Evolutionary conservation across 1,139 yeast genomes (phyloP), one percentile per base, ranked within the genome.

Genomic region (Blastobotrys niveus): DNA sequence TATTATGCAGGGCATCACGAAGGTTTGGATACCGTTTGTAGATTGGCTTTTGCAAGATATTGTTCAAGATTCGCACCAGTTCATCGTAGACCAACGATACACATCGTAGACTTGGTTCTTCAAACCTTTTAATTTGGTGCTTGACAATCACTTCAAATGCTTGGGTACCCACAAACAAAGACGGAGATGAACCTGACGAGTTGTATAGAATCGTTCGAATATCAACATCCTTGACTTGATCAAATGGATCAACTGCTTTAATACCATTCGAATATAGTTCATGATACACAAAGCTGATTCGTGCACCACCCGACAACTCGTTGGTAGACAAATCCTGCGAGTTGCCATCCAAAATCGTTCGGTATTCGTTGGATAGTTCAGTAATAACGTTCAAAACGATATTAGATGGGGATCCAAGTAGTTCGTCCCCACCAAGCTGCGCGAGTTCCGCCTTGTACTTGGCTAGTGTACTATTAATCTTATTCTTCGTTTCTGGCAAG

Each of bases 111-210:
- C 94, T 74, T 9, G 98, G 98, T 55, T 91, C 97, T 67, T 91
- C 96, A 72, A 91, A 87, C 65, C 98, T 79, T 57, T 74, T 80
- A 54, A 91, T 89, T 67, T 91, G 98, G 66, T 91, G 96, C 65
- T 86, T 88, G 38, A 91, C 97, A 57, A 91, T 77, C 18, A 89
- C 96, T 66, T 91, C 98, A 62, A 91, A 91, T 0, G 97, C 97
- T 59, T 87, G 91, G 6, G 98, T 91, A 38, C 97, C 98, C 48
- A 91, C 98, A 68, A 91, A 91, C 57, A 91, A 73, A 4, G 96
- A 85, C n/a, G 98, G 98, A 1, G 96, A 87, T 15, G 96, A 83
- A 61, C 98, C 98, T 12, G 96, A 84, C 37, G 96, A 86, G 65
- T 91, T 91, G 71, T 89, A 94, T 33, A 70, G 57, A 47, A 91